Evolutionary conservation across 208 protist species (phyloP), one percentile per base, ranked within the genome.

Genomic region (Wallacemonas sp.): DNA sequence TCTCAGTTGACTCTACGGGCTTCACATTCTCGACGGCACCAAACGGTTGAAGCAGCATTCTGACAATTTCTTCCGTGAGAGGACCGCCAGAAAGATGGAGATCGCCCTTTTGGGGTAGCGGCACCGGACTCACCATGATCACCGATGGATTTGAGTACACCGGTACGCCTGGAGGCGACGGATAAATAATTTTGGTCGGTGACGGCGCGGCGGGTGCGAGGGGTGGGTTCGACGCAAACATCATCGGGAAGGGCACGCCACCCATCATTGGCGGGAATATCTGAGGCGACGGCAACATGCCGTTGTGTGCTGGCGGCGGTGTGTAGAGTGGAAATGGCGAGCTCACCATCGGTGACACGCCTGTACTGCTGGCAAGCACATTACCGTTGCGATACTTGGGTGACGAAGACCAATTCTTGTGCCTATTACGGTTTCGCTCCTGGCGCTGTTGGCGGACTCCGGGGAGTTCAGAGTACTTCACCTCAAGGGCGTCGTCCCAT

Each of bases 361-460:
- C 52, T 11, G 52, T 41, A 24, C 52, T 58, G 23, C 52, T 58
- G 2, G 30, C 14, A 3, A 58, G 65, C 19, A 68, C 74, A 71
- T 60, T 79, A 63, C 58, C 66, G 38, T 43, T 43, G 23, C 68
- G 63, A 67, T 92, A 93, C 61, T 91, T 89, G 19, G 89, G 89
- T 0, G 83, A 92, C 41, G 74, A 71, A 11, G 86, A 66, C 69
- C 83, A 90, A 46, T 86, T 77, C 24, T 80, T 81, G 49, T 96
- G 87, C 1, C 90, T 65, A 41, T 90, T 85, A 43, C 88, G 85
- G 62, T 96, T 96, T 21, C 90, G 82, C 56, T 96, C 87, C 70
- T 96, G 90, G 8, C 90, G 90, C 70, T 91, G 87, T 52, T 91
- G 82, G 5, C 83, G 80, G 65, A 93, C 90, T 55, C 93, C 85